phyloP scores from a whole-genome alignment of 2,329 filamentous ascomycete species.

The Fusarium goolgardi region DNA sequence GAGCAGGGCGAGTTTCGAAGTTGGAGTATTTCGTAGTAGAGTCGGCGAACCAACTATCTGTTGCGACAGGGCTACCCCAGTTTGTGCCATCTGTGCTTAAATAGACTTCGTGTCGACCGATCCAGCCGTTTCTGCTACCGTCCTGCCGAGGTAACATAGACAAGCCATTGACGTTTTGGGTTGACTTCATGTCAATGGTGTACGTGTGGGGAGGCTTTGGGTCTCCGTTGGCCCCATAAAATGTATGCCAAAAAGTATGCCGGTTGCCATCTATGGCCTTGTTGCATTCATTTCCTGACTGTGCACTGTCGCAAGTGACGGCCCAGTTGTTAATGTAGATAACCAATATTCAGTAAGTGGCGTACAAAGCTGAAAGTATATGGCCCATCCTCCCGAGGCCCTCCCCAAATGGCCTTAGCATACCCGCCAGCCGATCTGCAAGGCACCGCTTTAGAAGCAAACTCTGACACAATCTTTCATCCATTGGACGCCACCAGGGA shows the following conservation, averaged over 20 bases:
- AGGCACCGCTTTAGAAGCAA: slow-evolving; percentile 1
- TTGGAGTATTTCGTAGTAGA: slow-evolving; percentile 27
- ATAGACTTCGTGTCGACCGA: slow-evolving; percentile 14
- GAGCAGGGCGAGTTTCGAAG: slow-evolving; percentile 31
- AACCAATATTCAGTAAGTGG: background rate
- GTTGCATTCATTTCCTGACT: slow-evolving; percentile 18
- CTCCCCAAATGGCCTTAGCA: background rate
- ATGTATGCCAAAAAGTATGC: slow-evolving; percentile 31
- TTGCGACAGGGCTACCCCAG: slow-evolving; percentile 27
- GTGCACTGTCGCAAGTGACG: slow-evolving; percentile 28
- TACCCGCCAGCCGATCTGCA: background rate
- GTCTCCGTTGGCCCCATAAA: slow-evolving; percentile 1
- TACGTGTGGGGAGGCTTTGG: slow-evolving; percentile 20
- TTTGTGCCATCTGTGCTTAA: slow-evolving; percentile 25
- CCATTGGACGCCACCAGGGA: background rate
- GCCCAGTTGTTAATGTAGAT: slow-evolving; percentile 6
- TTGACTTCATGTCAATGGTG: slow-evolving; percentile 26
- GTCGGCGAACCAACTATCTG: slow-evolving; percentile 32
- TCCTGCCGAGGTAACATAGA: slow-evolving; percentile 34
- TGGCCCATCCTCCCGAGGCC: background rate
- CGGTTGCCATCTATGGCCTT: slow-evolving; percentile 30
- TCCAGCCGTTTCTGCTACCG: slow-evolving; percentile 1
- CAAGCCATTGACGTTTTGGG: slow-evolving; percentile 25
- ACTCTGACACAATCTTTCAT: background rate
- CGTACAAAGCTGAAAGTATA: background rate